A percentile compares a stretch with the other conserved stretches of the same genome.
These are phyloP conservation scores for Eutypa lata DNA, from an alignment of 2,329 filamentous ascomycete species.

Conservation along the genomic window DNA sequence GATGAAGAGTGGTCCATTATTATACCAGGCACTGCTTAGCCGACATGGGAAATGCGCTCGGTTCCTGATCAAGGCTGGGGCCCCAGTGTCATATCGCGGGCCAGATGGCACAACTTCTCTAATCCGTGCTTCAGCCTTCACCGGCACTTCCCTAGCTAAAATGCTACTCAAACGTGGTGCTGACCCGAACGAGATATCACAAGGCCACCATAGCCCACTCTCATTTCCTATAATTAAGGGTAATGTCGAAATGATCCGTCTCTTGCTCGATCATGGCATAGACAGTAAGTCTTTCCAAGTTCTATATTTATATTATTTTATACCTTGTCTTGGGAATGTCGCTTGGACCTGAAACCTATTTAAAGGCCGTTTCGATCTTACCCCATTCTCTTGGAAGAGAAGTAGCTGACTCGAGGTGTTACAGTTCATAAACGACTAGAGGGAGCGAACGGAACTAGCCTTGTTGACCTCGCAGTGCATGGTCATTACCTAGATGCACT, in stretches of 20 bases:
- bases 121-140: slow-evolving; percentile 5
- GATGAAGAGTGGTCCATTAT: slow-evolving; percentile 1
- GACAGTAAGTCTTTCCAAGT: slow-evolving; percentile 8
- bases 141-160: background rate
- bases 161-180: slow-evolving; percentile 14
- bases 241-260: slow-evolving; percentile 1
- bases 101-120: slow-evolving; percentile 5
- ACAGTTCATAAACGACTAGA: background rate
- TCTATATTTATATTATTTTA: too few relatives aligned
- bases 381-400: background rate
- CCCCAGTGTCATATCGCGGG: slow-evolving; percentile 1
- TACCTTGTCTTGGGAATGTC: too few relatives aligned
- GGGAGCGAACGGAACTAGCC: background rate
- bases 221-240: background rate
- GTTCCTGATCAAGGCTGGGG: slow-evolving; percentile 10
- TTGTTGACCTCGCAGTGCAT: background rate
- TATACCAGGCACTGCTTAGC: slow-evolving; percentile 1
- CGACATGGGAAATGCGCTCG: background rate
- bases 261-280: slow-evolving; percentile 16
- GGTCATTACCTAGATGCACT: background rate
- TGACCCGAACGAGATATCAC: slow-evolving; percentile 12
- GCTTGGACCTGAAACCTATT: too few relatives aligned
- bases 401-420: background rate
- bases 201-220: background rate
- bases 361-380: background rate